Evolutionary conservation across 208 protist genomes (phyloP), one percentile per base, ranked within the genome.

Genomic region (Crithidia bombi): DNA sequence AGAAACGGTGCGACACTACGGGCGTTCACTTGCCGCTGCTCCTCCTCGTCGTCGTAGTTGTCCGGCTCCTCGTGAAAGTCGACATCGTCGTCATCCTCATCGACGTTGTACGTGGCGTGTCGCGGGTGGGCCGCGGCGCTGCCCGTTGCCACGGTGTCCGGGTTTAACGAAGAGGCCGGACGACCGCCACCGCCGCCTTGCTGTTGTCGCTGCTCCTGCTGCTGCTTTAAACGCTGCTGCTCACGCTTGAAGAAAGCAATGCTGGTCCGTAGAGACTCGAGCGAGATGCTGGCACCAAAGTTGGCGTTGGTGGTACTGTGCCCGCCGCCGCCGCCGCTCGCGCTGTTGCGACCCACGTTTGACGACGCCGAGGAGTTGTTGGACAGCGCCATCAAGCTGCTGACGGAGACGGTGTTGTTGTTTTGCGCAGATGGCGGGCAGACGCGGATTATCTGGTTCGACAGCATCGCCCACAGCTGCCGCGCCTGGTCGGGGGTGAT

Each of bases 401-500:
- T 79, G 33, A 87, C 69, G 3, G 77, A 58, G 11, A 74, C 61
- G 32, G 71, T 55, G 61, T 73, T 63, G 28, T 64, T 59, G 58
- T 41, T 69, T 32, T 71, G 65, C 38, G 33, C 54, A 4, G 67
- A 59, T 19, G 72, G 57, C 11, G 73, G 73, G 17, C 75, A 85
- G 21, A 90, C 78, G 25, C 82, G 86, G 23, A 95, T 86, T 39
- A 90, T 79, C 55, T 93, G 83, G 51, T 91, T 87, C 28, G 85
- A 92, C 12, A 93, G 71, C 87, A 95, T 95, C 15, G 87, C 90
- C 90, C 90, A 95, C 33, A 95, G 81, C 73, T 95, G 90, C 9
- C 87, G 78, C 0, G 87, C 84, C 65, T 95, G 90, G 63, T 93
- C 90, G 3, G 85, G 83, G 10, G 85, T 95, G 73, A 95, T 95